phyloP scores from a whole-genome alignment of 352 stramenopile species.

The Globisporangium lucens region DNA sequence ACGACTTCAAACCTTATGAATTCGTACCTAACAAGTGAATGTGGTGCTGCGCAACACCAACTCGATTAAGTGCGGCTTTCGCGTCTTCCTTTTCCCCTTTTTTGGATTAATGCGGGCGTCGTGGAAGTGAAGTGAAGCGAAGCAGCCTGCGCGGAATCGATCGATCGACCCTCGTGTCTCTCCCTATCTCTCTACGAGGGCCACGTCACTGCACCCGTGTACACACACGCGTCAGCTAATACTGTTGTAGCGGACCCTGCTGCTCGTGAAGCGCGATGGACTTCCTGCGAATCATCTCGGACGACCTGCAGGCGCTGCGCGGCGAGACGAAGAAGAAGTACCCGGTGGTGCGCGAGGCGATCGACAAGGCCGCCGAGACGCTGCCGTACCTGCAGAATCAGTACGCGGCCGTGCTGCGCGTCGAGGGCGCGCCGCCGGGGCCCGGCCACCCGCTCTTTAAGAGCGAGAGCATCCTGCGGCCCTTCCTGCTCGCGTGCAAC shows the following conservation, averaged over 20 bases:
- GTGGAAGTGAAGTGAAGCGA: not conserved
- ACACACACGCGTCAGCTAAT: not conserved
- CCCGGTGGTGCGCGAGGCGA: slow-evolving; percentile 94
- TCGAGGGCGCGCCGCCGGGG: slow-evolving; percentile 66
- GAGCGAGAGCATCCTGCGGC: slow-evolving; percentile 93
- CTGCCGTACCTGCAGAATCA: slow-evolving; percentile 93
- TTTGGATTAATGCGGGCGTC: not conserved
- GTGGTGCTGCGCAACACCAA: not conserved
- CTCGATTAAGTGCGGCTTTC: not conserved
- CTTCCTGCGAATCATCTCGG: slow-evolving; percentile 88
- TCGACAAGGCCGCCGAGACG: slow-evolving; percentile 93
- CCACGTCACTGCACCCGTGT: not conserved
- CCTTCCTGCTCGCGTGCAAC: slow-evolving; percentile 97
- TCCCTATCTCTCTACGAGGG: not conserved
- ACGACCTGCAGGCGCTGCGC: slow-evolving; percentile 85
- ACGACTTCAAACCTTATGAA: too few species aligned
- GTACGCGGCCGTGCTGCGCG: slow-evolving; percentile 88
- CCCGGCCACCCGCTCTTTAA: slow-evolving; percentile 91
- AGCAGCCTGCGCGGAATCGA: not conserved
- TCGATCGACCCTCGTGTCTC: not conserved
- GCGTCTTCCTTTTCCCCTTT: slow-evolving; percentile 1
- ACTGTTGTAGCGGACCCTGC: not conserved
- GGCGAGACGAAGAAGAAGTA: slow-evolving; percentile 88
- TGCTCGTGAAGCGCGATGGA: slow-evolving; percentile 58
- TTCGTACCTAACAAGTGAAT: not conserved